Evolutionary conservation across 805 yeast species (phyloP).

Genomic region (Candida wancherniae): DNA sequence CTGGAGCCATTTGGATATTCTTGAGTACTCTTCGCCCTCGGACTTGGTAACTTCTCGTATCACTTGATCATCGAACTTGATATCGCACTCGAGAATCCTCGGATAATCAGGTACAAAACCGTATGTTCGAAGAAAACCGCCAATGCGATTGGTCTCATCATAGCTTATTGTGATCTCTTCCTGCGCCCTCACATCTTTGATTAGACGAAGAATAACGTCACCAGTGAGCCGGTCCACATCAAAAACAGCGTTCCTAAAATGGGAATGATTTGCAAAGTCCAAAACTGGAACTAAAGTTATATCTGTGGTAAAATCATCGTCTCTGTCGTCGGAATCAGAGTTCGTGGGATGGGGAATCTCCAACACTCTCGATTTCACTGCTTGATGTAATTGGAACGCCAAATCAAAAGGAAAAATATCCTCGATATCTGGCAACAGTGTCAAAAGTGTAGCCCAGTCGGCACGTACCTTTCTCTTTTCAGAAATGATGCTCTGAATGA

Average conservation of each 20-base stretch:
- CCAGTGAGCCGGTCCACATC: constrained; percentile 47
- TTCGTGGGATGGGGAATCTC: constrained; percentile 52
- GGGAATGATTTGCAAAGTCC: constrained; percentile 64
- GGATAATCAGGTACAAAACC: constrained; percentile 13
- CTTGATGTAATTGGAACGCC: constrained; percentile 32
- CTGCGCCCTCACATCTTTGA: constrained; percentile 6
- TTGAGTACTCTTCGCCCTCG: constrained; percentile 3
- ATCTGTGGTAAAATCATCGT: constrained; percentile 42
- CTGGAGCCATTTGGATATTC: constrained; percentile 17
- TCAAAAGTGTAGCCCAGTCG: constrained; percentile 3
- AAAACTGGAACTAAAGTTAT: constrained; percentile 60
- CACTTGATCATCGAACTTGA: too few relatives aligned
- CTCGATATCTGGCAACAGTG: constrained; percentile 1
- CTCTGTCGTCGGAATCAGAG: constrained; percentile 1
- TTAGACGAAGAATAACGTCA: constrained; percentile 38
- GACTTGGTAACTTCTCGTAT: too few relatives aligned
- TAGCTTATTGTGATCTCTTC: constrained; percentile 15
- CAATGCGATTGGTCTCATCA: constrained; percentile 8
- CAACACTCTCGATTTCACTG: constrained; percentile 54
- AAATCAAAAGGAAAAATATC: constrained; percentile 17
- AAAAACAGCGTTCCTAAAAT: constrained; percentile 42
- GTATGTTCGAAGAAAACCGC: constrained; percentile 11
- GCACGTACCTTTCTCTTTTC: constrained; percentile 6
- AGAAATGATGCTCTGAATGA: constrained; percentile 2
- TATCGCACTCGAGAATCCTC: constrained; percentile 5